Conservation (phyloP, 1,284 basidiomycete genomes). For the Leccinum pachyderme region DNA sequence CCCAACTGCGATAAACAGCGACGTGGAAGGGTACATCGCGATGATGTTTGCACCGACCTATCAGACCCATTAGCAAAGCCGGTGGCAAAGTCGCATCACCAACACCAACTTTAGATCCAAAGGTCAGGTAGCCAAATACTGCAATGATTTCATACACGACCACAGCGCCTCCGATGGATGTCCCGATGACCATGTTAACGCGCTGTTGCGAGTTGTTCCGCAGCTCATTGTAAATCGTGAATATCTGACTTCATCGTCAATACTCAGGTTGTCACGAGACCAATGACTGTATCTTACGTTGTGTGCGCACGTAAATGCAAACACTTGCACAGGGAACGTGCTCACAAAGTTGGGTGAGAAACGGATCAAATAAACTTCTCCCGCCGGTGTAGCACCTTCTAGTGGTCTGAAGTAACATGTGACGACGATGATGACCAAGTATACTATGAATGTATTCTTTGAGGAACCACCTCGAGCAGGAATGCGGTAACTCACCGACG, state of each 20-base stretch:
- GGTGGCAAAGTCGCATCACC: neutral
- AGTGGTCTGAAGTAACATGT: conserved; percentile 72
- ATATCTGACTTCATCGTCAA: conserved; percentile 53
- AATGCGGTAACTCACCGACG: conserved; percentile 53
- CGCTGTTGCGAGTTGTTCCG: conserved; percentile 75
- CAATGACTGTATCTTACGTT: conserved; percentile 56
- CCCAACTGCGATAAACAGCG: conserved; percentile 89
- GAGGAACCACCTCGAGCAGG: conserved; percentile 2
- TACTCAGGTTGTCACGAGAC: conserved; percentile 14
- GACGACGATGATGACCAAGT: conserved; percentile 73
- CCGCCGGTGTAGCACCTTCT: conserved; percentile 54
- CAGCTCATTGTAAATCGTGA: conserved; percentile 94
- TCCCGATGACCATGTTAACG: conserved; percentile 86
- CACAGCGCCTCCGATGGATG: conserved; percentile 80
- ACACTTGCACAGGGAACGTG: conserved; percentile 93
- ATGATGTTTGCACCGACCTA: conserved; percentile 90
- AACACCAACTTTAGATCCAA: conserved; percentile 72
- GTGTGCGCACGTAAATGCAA: conserved; percentile 90
- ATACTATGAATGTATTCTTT: conserved; percentile 44
- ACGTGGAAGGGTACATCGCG: conserved; percentile 93
- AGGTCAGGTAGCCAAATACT: conserved; percentile 92
- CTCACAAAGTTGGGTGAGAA: conserved; percentile 80
- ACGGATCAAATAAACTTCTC: conserved; percentile 67
- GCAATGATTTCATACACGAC: conserved; percentile 83
- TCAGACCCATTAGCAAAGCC: conserved; percentile 7